Evolutionary conservation across 2,329 filamentous ascomycete species (phyloP).

Genomic region (Botrytis byssoidea): DNA sequence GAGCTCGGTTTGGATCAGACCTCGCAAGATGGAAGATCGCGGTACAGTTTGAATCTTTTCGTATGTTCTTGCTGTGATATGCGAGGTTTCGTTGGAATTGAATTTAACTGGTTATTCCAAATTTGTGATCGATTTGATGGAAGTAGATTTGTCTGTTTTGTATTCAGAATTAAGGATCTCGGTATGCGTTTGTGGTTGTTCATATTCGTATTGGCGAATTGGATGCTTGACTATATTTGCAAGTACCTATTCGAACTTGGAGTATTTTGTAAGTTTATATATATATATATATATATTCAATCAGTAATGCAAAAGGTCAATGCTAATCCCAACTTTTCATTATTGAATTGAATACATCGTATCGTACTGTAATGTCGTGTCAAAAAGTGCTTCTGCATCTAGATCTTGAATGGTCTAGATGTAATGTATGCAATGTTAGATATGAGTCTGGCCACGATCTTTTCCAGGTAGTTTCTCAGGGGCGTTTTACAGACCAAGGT

Average conservation of each 20-base stretch:
- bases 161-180: background rate
- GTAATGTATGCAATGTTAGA: background rate
- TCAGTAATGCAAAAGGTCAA: background rate
- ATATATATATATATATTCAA: background rate
- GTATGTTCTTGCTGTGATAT: background rate
- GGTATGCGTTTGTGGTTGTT: background rate
- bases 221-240: background rate
- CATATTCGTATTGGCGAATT: background rate
- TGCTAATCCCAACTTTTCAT: background rate
- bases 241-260: background rate
- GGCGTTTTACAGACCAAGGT: background rate
- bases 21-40: background rate
- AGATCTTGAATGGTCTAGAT: background rate
- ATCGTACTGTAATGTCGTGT: background rate
- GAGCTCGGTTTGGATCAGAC: background rate
- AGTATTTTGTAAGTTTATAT: background rate
- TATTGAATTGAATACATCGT: background rate
- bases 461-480: background rate
- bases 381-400: background rate
- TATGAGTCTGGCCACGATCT: background rate
- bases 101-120: background rate
- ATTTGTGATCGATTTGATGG: background rate
- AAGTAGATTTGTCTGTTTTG: background rate
- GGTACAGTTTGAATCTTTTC: background rate
- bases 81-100: fast-evolving